Evolutionary conservation across 805 yeast genomes (phyloP), one percentile per base, ranked within the genome.

Genomic region (Teunomyces panamensis): DNA sequence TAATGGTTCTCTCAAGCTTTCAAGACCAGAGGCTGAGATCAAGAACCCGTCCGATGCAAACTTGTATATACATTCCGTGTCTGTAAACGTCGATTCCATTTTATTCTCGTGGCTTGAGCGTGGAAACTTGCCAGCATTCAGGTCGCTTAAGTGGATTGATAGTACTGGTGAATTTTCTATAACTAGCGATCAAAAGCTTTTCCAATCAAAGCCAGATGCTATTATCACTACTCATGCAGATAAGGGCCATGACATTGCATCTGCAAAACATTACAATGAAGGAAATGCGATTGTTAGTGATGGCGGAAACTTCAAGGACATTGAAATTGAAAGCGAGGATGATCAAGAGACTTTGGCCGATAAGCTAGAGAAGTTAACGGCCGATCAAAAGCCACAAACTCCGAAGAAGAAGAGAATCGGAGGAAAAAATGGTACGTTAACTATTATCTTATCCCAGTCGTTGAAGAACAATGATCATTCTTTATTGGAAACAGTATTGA

Each of bases 401-500:
- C 36, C 53, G 63, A 29, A 36, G 30, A 41, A 56, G 56, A 71
- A 79, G 51, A 76, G 75, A 47, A 57, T 58, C 30, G 59, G 56
- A 9, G 80, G 83, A 16, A 96, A 94, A 44, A 63, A 73, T 10
- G 63, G 66, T 0, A 82, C 96, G 1, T 79, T 91, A 50, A 81
- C 96, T 1, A 83, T 87, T 1, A 81, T 94, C n/a, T 74, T 94
- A 39, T 75, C 91, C 10, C 99, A 94, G 69, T 92, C 99, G 0
- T 75, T 94, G 52, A 84, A 81, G 57, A 84, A 95, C 16, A 88
- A 87, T 58, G 99, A 94, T 63, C 90, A 84, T 58, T 72, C 94
- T 8, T 73, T 94, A 48, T 74, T 94, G 52, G 98, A 94, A 64
- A 81, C 89, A 2, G 96, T 96, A 9, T 74, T 94, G 53, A 67